Base-by-base conservation (phyloP, 192 early-diverging fungal species). In the Coemansia guatemalensis region DNA sequence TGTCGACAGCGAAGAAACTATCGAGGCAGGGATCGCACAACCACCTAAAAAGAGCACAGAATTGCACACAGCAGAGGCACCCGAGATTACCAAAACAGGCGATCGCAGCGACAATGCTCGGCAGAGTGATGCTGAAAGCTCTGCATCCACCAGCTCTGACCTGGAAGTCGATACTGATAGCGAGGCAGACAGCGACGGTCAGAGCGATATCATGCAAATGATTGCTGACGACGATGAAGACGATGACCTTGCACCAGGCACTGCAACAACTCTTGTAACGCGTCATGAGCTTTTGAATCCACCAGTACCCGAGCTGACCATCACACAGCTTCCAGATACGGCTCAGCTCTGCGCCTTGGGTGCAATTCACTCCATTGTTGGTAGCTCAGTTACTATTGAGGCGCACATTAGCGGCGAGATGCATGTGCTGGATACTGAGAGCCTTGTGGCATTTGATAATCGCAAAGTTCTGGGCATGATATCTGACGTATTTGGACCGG, bases 401-500 rank as follows among this genome's bases (percentile, higher is more conserved):
- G 26, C 63, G 47, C 47, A 56, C 24, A 8, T 54, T 60, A 7
- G 72, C 71, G 47, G 87, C 69, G 21, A 83, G 83, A 48, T 44
- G 63, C 48, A 76, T 62, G 48, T 93, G 3, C 75, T 99, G 25
- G 95, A 97, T 66, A 62, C 75, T 0, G 96, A 90, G 18, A 89
- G 84, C 11, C 50, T 95, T 4, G 73, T 97, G 8, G 82, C 87
- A 0, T 82, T 84, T n/a, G 71, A 68, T 12, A 83, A 92, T 22
- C 73, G 87, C 26, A 69, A 75, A 9, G 68, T 91, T 4, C 52
- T 93, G 8, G 92, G 92, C 2, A 33, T 58, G 14, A 48, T 93
- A 12, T 95, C 87, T 81, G 97, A 99, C 55, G 93, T 93, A 0
- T 94, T 99, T 84, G 97, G 97, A 6, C 94, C 93, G 8, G 89